Percentiles rank a stretch among this genome's conserved stretches.
Evolutionary conservation across 1,284 basidiomycete species (phyloP).

Genomic region (Ustilago lituana): DNA sequence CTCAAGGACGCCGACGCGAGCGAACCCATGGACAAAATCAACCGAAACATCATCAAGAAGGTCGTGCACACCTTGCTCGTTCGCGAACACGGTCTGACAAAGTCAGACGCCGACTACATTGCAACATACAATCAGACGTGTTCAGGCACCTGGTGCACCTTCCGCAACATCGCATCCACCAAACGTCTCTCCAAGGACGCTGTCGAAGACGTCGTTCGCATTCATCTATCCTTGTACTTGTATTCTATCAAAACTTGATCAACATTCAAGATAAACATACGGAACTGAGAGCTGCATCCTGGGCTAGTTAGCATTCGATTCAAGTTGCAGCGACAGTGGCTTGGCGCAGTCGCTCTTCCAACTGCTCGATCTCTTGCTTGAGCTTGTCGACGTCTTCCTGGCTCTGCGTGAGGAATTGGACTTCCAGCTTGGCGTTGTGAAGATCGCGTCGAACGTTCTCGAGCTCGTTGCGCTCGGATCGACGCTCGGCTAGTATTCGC

Average conservation of each 20-base stretch:
- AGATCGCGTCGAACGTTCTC: slow-evolving; percentile 31
- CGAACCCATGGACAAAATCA: slow-evolving; percentile 29
- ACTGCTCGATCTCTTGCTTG: slow-evolving; percentile 31
- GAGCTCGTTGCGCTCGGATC: slow-evolving; percentile 28
- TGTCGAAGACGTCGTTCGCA: slow-evolving; percentile 37
- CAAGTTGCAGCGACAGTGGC: too few species aligned
- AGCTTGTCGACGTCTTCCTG: slow-evolving; percentile 42
- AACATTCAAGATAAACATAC: slow-evolving; percentile 2
- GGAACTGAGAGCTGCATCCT: too few species aligned
- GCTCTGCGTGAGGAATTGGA: slow-evolving; percentile 33
- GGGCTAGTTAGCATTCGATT: too few species aligned
- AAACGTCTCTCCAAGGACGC: slow-evolving; percentile 24
- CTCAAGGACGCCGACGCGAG: neutral
- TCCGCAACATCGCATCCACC: slow-evolving; percentile 29
- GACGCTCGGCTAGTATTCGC: slow-evolving; percentile 17
- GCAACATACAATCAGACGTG: slow-evolving; percentile 55
- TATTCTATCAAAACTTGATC: slow-evolving; percentile 21
- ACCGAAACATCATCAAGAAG: slow-evolving; percentile 47
- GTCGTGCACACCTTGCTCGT: slow-evolving; percentile 33
- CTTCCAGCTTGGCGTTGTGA: slow-evolving; percentile 46
- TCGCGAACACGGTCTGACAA: slow-evolving; percentile 29
- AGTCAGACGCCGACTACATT: slow-evolving; percentile 47
- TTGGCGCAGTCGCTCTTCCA: slow-evolving; percentile 25
- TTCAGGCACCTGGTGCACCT: slow-evolving; percentile 50
- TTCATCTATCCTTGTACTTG: slow-evolving; percentile 44